Conservation (phyloP, 1,284 basidiomycete species). For the Vanrija sp. region DNA sequence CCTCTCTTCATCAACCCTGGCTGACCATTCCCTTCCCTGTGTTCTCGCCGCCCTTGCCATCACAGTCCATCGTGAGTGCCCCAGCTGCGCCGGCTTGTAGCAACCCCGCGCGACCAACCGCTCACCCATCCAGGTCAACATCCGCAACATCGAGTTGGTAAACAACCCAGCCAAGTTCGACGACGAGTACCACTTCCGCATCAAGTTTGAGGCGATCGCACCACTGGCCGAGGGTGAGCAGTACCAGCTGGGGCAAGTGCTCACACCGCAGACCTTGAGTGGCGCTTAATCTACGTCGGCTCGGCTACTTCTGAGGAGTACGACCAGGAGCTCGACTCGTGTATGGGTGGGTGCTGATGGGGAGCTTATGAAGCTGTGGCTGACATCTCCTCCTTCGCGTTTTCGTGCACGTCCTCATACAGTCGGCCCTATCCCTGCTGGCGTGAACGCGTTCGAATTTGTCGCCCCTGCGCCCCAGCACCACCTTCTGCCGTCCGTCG, state of each 20-base stretch:
- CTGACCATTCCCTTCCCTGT: not conserved
- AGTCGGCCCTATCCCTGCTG: slow-evolving; percentile 89
- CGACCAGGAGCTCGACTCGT: slow-evolving; percentile 94
- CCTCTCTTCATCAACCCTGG: no score
- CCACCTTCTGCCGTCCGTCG: slow-evolving; percentile 68
- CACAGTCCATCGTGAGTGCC: slow-evolving; percentile 40
- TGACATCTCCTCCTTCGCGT: not conserved
- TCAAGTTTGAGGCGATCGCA: slow-evolving; percentile 97
- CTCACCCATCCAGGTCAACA: slow-evolving; percentile 44
- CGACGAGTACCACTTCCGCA: slow-evolving; percentile 88
- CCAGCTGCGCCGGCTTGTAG: not conserved
- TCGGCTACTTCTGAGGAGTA: slow-evolving; percentile 85
- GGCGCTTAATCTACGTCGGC: slow-evolving; percentile 95
- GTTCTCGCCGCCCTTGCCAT: not conserved
- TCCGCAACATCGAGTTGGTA: slow-evolving; percentile 63
- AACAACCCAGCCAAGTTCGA: slow-evolving; percentile 90
- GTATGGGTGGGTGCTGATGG: slow-evolving; percentile 58
- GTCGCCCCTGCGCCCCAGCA: slow-evolving; percentile 61
- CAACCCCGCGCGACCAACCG: not conserved
- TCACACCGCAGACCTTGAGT: slow-evolving; percentile 75
- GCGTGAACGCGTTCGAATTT: slow-evolving; percentile 97
- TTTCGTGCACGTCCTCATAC: not conserved
- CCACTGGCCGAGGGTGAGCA: slow-evolving; percentile 76
- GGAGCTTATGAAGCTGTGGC: not conserved
- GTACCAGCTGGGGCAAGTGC: not conserved